Percentiles rank a stretch among this genome's conserved stretches.
These are phyloP conservation scores for Elsinoe arachidis DNA, from an alignment of 2,329 filamentous ascomycete genomes.

Conservation along the genomic window DNA sequence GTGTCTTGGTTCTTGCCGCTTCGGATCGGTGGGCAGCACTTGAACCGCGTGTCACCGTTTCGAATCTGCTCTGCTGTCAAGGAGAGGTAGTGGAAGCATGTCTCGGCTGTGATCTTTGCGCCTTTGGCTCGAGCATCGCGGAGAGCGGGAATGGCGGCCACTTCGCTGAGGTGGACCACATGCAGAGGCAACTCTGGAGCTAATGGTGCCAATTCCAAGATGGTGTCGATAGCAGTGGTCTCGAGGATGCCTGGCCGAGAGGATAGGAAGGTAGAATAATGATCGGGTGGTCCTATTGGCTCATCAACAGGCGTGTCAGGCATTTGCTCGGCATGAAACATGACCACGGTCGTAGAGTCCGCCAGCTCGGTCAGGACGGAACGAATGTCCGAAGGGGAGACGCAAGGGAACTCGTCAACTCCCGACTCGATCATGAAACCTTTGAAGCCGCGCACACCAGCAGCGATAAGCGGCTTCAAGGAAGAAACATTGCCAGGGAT, in stretches of 20 bases:
- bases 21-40: slow-evolving; percentile 90
- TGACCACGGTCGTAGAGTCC: slow-evolving; percentile 76
- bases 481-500: slow-evolving; percentile 81
- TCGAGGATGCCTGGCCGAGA: slow-evolving; percentile 86
- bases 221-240: slow-evolving; percentile 80
- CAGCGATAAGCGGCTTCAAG: slow-evolving; percentile 69
- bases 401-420: slow-evolving; percentile 90
- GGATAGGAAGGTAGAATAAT: slow-evolving; percentile 84
- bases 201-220: slow-evolving; percentile 68
- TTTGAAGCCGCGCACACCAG: slow-evolving; percentile 91
- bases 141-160: slow-evolving; percentile 42
- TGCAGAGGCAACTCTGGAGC: slow-evolving; percentile 80
- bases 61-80: slow-evolving; percentile 73
- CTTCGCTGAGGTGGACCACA: slow-evolving; percentile 76
- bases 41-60: slow-evolving; percentile 82
- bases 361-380: slow-evolving; percentile 74
- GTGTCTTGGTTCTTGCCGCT: slow-evolving; percentile 71
- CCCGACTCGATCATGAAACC: slow-evolving; percentile 96
- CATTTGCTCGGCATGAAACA: slow-evolving; percentile 96
- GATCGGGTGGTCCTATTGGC: slow-evolving; percentile 61
- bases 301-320: slow-evolving; percentile 61
- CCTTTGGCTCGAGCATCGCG: slow-evolving; percentile 61
- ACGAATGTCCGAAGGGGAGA: slow-evolving; percentile 69
- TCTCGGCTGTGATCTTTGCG: slow-evolving; percentile 84
- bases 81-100: slow-evolving; percentile 89